Evolutionary conservation across 768 basidiomycete species (phyloP).

Genomic region (Austroboletus eburneus): DNA sequence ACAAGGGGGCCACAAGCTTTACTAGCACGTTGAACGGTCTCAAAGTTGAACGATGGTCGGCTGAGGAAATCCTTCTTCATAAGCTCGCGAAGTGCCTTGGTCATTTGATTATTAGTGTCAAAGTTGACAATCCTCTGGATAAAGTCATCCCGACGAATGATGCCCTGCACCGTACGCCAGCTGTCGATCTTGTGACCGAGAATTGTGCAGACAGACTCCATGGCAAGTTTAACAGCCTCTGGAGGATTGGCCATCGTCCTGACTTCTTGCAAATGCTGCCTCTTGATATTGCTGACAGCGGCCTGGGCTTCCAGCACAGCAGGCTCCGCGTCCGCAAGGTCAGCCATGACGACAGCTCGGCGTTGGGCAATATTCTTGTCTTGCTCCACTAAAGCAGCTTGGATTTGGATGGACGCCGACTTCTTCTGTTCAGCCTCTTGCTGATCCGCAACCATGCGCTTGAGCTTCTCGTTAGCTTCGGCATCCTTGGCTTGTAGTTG

Average conservation of each 20-base stretch:
- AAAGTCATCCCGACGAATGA: slow-evolving; percentile 96
- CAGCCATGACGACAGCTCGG: slow-evolving; percentile 83
- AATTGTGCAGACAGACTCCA: slow-evolving; percentile 97
- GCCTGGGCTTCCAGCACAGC: slow-evolving; percentile 92
- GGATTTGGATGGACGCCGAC: slow-evolving; percentile 91
- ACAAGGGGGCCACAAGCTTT: slow-evolving; percentile 97
- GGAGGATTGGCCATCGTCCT: slow-evolving; percentile 98
- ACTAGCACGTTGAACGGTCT: slow-evolving; percentile 90
- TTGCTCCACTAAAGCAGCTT: slow-evolving; percentile 89
- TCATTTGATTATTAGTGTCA: slow-evolving; percentile 89
- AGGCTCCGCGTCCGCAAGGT: slow-evolving; percentile 96
- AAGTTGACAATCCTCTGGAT: slow-evolving; percentile 94
- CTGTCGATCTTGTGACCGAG: slow-evolving; percentile 96
- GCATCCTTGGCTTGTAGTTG: slow-evolving; percentile 91
- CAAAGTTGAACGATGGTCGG: slow-evolving; percentile 89
- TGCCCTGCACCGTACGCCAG: slow-evolving; percentile 93
- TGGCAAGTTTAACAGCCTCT: slow-evolving; percentile 94
- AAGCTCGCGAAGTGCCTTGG: slow-evolving; percentile 77
- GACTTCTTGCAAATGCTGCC: slow-evolving; percentile 94
- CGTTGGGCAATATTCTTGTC: slow-evolving; percentile 88
- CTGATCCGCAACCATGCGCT: slow-evolving; percentile 97
- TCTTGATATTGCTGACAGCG: slow-evolving; percentile 96
- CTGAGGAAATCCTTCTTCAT: slow-evolving; percentile 95
- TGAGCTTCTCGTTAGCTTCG: slow-evolving; percentile 95
- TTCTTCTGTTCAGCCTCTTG: slow-evolving; percentile 99